Evolutionary conservation across 345 rosid genomes (phyloP).

Genomic region (Pistacia vera): DNA sequence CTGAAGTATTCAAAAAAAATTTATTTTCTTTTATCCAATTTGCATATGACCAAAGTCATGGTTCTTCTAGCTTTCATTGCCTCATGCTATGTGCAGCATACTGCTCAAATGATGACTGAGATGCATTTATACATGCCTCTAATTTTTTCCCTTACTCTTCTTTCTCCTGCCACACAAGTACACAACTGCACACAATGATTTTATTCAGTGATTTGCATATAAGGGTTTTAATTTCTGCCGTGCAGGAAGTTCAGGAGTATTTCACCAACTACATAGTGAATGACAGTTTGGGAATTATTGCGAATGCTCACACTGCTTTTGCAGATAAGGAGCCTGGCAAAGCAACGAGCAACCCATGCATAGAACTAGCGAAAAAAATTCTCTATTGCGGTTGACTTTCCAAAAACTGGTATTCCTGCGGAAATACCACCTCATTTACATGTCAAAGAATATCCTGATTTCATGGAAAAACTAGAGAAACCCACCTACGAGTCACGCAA

Average conservation of each 20-base stretch:
- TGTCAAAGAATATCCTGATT: constrained; percentile 53
- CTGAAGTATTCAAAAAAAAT: neutral
- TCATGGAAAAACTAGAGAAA: constrained; percentile 63
- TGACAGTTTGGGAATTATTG: constrained; percentile 58
- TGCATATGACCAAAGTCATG: neutral
- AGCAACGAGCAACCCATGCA: constrained; percentile 45
- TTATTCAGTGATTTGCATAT: neutral
- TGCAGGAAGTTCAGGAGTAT: constrained; percentile 56
- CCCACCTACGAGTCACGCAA: constrained; percentile 43
- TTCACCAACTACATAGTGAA: constrained; percentile 54
- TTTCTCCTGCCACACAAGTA: neutral
- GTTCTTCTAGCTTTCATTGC: neutral
- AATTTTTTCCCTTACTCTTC: neutral
- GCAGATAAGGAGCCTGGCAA: constrained; percentile 41
- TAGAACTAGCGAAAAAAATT: constrained; percentile 43
- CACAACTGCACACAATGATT: neutral
- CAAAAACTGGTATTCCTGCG: constrained; percentile 65
- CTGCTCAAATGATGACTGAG: neutral
- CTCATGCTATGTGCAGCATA: neutral
- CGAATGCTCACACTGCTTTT: constrained; percentile 55
- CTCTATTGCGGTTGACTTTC: constrained; percentile 63
- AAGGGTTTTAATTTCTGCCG: constrained; percentile 12
- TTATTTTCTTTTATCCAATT: neutral
- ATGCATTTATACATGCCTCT: neutral
- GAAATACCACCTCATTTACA: constrained; percentile 39